Evolutionary conservation across 2,329 filamentous ascomycete species (phyloP), one percentile per base, ranked within the genome.

Genomic region (Venturia carpophila): DNA sequence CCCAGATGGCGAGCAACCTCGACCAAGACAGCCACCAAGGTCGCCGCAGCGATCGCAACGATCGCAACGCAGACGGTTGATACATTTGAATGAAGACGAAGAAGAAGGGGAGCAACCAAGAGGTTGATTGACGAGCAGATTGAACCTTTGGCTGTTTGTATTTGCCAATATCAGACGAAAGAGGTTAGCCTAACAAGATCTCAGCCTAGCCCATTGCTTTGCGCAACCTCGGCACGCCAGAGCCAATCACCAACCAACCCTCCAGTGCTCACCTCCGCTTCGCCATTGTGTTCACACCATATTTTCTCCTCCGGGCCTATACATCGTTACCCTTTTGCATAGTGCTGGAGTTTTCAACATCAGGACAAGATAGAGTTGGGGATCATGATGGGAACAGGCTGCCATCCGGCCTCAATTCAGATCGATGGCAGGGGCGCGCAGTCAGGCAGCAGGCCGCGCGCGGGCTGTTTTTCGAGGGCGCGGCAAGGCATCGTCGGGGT

Each of bases 31-130:
- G 21, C 52, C 52, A 37, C 5, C 15, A 56, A 37, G 52, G 34
- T 15, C 52, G 9, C 17, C 58, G 27, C 58, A 30, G 27, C 58
- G 58, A 45, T 45, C 58, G 58, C 58, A 61, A 15, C 58, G 58
- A 15, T 45, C 58, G 34, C 58, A 61, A 15, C 58, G 58, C 3
- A 42, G 60, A 43, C 37, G 60, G 4, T 11, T 43, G 37, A 47
- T 21, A 7, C 10, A 3, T 3, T 7, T 15, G 5, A 42, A 63
- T 11, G 42, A 63, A 5, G 21, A 55, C 24, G 7, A 63, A 6
- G 62, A 63, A 7, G 62, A 49, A 15, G 60, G 43, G n/a, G 43
- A 63, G 30, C 62, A 49, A 55, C 52, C 52, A 34, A 34, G 52
- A 24, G 43, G 19, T 11, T 39, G 47, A 45, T 41, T 24, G 21